Conservation (phyloP, 2,329 filamentous ascomycete genomes). For the Bipolaris gigantea region DNA sequence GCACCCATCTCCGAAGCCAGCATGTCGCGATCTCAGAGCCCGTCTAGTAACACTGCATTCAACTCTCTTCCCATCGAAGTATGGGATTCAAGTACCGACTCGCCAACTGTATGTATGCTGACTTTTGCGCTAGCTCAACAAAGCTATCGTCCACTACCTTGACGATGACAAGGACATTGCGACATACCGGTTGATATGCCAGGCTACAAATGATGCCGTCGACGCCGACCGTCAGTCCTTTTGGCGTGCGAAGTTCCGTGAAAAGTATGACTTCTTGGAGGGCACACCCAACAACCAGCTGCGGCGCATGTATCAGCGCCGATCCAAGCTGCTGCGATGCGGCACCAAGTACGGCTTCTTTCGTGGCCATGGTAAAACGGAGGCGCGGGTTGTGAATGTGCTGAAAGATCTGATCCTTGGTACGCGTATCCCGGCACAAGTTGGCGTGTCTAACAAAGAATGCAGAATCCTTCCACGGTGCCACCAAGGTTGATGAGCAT, state of each 20-base stretch:
- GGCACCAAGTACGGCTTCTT: constrained; percentile 24
- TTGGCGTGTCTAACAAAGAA: neutral
- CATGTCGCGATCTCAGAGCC: constrained; percentile 12
- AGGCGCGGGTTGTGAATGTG: constrained; percentile 43
- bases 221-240: constrained; percentile 47
- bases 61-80: constrained; percentile 41
- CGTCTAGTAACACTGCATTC: constrained; percentile 27
- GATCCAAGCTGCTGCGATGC: constrained; percentile 25
- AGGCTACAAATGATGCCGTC: constrained; percentile 44
- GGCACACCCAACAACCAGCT: constrained; percentile 33
- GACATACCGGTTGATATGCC: constrained; percentile 48
- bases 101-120: neutral
- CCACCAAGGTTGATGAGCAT: constrained; percentile 17
- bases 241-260: constrained; percentile 52
- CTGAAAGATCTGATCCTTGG: constrained; percentile 51
- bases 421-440: constrained; percentile 28
- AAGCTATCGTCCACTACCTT: constrained; percentile 45
- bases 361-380: constrained; percentile 21
- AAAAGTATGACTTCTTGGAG: constrained; percentile 45
- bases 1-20: neutral
- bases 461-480: constrained; percentile 39
- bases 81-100: neutral
- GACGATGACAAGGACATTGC: constrained; percentile 49
- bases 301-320: constrained; percentile 43
- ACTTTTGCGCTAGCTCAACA: constrained; percentile 41